phyloP scores from a whole-genome alignment of 495 filamentous ascomycete genomes.

The Lichina pygmaea region DNA sequence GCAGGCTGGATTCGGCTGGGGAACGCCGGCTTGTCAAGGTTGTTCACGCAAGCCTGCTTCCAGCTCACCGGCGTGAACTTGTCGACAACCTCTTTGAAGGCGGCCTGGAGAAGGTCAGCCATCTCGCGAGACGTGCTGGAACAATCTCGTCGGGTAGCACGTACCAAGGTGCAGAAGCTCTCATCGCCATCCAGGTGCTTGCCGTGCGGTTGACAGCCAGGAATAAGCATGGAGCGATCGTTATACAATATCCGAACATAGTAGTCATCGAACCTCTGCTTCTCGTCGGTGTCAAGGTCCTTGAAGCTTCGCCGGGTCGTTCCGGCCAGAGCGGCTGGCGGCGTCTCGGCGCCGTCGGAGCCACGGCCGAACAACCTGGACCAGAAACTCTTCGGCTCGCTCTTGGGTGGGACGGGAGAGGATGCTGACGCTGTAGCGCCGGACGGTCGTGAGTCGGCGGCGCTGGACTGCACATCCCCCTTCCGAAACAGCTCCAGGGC shows the following conservation, averaged over 20 bases:
- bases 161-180: constrained; percentile 70
- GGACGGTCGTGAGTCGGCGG: constrained; percentile 20
- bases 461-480: neutral
- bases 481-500: constrained; percentile 65
- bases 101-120: constrained; percentile 20
- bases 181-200: constrained; percentile 79
- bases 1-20: neutral
- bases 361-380: neutral
- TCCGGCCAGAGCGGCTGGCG: constrained; percentile 8
- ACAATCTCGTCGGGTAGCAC: constrained; percentile 3
- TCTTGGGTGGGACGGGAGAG: constrained; percentile 19
- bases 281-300: constrained; percentile 21
- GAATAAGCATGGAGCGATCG: constrained; percentile 51
- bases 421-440: constrained; percentile 34
- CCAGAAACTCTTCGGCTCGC: neutral
- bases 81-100: constrained; percentile 81
- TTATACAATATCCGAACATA: constrained; percentile 94
- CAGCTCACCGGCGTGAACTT: constrained; percentile 65
- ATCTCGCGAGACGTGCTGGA: neutral
- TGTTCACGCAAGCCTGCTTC: constrained; percentile 44
- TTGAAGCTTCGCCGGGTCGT: constrained; percentile 24
- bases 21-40: constrained; percentile 22
- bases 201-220: constrained; percentile 46
- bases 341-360: constrained; percentile 4
- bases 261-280: constrained; percentile 32